phyloP scores from a whole-genome alignment of 2,329 filamentous ascomycete genomes.

The Cercospora sojina region DNA sequence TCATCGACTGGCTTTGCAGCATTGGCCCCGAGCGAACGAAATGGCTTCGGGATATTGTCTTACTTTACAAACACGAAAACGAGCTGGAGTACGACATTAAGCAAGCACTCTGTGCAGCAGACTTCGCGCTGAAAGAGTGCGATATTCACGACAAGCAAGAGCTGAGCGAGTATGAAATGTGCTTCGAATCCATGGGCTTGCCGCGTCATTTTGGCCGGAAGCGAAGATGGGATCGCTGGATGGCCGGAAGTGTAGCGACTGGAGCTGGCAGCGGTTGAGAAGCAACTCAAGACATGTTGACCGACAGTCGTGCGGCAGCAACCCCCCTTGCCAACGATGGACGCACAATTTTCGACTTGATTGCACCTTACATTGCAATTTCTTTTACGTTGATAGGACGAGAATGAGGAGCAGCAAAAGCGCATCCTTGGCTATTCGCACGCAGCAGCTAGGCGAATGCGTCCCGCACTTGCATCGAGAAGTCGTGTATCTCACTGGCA shows the following conservation, averaged over 20 bases:
- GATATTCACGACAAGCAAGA: slow-evolving; percentile 23
- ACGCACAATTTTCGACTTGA: not conserved
- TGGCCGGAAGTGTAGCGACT: slow-evolving; percentile 15
- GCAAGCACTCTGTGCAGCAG: slow-evolving; percentile 22
- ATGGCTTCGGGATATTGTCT: slow-evolving; percentile 29
- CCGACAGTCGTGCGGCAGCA: not conserved
- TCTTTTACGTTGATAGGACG: not conserved
- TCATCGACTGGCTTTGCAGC: slow-evolving; percentile 29
- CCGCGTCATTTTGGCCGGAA: slow-evolving; percentile 32
- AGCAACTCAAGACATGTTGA: not conserved
- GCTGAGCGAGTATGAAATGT: slow-evolving; percentile 29
- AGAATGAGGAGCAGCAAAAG: not conserved
- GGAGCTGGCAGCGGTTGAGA: slow-evolving; percentile 6
- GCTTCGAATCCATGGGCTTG: slow-evolving; percentile 27
- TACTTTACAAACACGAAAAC: slow-evolving; percentile 29
- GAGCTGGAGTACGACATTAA: slow-evolving; percentile 28
- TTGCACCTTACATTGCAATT: not conserved
- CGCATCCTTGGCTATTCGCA: not conserved
- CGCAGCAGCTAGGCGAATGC: not conserved
- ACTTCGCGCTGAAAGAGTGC: slow-evolving; percentile 20
- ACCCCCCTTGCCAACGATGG: not conserved
- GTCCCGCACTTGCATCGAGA: not conserved
- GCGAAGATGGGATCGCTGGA: slow-evolving; percentile 22
- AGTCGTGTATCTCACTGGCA: not conserved
- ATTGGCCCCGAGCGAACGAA: slow-evolving; percentile 22